phyloP scores from a whole-genome alignment of 2,329 filamentous ascomycete species.

The Rhynchosporium secalis region DNA sequence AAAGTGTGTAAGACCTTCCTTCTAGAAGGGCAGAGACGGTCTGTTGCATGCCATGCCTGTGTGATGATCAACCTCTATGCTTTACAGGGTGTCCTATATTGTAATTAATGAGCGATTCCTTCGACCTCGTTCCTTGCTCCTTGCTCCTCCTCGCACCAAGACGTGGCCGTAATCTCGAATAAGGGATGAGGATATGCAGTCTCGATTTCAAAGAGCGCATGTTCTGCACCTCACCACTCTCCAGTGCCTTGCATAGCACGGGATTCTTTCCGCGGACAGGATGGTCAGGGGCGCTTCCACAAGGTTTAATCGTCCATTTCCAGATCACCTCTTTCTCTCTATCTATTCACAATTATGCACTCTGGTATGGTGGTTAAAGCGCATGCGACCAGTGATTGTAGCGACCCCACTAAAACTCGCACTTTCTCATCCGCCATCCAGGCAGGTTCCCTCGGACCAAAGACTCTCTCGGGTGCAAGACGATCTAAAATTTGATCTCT shows the following conservation, averaged over 20 bases:
- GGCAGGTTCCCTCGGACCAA: not conserved
- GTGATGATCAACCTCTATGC: no score
- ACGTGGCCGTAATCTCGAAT: not conserved
- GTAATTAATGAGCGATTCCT: no score
- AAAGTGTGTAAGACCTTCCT: no score
- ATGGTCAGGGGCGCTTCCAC: not conserved
- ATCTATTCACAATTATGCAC: no score
- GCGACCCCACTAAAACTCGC: not conserved
- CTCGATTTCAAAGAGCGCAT: not conserved
- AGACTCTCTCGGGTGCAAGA: not conserved
- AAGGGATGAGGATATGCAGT: not conserved
- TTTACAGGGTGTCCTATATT: no score
- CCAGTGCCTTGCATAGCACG: not conserved
- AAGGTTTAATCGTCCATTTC: constrained; percentile 5
- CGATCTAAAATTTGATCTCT: not conserved
- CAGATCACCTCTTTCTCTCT: not conserved
- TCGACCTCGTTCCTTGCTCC: no score
- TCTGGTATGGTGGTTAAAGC: no score
- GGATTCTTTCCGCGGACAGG: not conserved
- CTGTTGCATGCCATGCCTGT: no score
- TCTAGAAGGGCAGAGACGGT: no score
- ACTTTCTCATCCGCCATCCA: not conserved
- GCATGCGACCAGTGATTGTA: no score
- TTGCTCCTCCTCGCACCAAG: no score
- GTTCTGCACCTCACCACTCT: not conserved